phyloP scores from a whole-genome alignment of 768 basidiomycete species.

The Calocybe cyanea region DNA sequence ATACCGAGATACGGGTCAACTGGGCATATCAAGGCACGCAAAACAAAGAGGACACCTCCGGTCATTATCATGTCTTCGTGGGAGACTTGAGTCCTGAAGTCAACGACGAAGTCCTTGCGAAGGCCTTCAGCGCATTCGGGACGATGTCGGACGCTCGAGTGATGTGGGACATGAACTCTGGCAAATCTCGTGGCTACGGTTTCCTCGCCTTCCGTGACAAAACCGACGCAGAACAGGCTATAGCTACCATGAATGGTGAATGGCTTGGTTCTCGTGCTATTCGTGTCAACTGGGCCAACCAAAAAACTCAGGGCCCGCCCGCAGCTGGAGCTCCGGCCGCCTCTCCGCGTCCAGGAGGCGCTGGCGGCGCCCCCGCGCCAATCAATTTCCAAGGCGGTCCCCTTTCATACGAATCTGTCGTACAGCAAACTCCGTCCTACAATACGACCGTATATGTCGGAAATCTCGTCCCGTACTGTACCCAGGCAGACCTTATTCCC shows the following conservation, averaged over 20 bases:
- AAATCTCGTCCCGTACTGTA: slow-evolving; percentile 95
- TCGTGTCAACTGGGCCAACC: slow-evolving; percentile 99
- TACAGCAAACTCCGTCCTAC: slow-evolving; percentile 88
- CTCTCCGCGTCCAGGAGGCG: slow-evolving; percentile 40
- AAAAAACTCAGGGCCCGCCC: slow-evolving; percentile 85
- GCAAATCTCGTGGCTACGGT: slow-evolving; percentile 96
- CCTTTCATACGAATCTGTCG: slow-evolving; percentile 89
- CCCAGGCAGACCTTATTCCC: slow-evolving; percentile 96
- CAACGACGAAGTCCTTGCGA: slow-evolving; percentile 93
- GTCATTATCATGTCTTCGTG: slow-evolving; percentile 98
- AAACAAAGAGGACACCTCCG: slow-evolving; percentile 98
- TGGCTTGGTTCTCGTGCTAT: slow-evolving; percentile 98
- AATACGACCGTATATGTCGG: slow-evolving; percentile 98
- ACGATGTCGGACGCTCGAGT: slow-evolving; percentile 96
- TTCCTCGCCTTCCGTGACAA: slow-evolving; percentile 99
- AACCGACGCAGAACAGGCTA: slow-evolving; percentile 98
- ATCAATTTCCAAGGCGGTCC: slow-evolving; percentile 90
- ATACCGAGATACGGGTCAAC: slow-evolving; percentile 98
- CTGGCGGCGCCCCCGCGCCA: slow-evolving; percentile 76
- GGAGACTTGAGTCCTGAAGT: slow-evolving; percentile 99
- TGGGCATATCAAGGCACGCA: slow-evolving; percentile 99
- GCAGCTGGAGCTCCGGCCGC: slow-evolving; percentile 22
- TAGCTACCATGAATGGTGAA: slow-evolving; percentile 99
- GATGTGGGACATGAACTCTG: slow-evolving; percentile 99
- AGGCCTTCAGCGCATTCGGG: slow-evolving; percentile 97